Base-by-base conservation (phyloP, 306 rosid species). In the Lathyrus oleraceus region DNA sequence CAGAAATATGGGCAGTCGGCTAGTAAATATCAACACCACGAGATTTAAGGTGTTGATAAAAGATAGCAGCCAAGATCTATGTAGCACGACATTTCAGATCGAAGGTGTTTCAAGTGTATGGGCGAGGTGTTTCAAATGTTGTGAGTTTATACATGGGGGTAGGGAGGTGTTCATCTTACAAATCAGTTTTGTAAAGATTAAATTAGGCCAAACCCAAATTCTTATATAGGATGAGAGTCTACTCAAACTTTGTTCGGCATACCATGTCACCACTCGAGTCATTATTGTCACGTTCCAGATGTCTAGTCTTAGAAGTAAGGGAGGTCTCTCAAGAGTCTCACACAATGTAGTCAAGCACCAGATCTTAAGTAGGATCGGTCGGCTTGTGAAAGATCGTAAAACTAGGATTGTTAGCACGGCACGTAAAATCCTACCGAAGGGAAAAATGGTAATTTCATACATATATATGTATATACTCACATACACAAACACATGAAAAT, bases 21-120 rank as follows among this genome's bases (percentile, higher is more conserved):
- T 52, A 74, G 23, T 53, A 66, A 45, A 56, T 12, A 36, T 67
- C 43, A 15, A 59, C 49, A 76, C 36, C 14, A 57, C 43, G 58
- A 38, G 71, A 10, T 25, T 35, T 30, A 51, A 17, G 27, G 27
- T 4, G 11, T 3, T 2, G 2, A 44, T 44, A 44, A 5, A 13
- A 44, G 17, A 44, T 44, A 44, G 17, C 17, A 44, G 17, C 49
- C 49, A 44, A 12, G 17, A 44, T 5, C 17, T 12, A 44, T 44
- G 49, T 44, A 44, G 49, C 49, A 44, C 5, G 49, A 44, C 49
- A 44, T n/a, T 13, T 44, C 6, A 44, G 39, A 35, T 44, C 6
- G n/a, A 44, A 44, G 49, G 15, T 44, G 49, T 14, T 14, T 44
- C 6, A 1, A 43, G 7, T 43, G 8, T 38, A 21, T 21, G 1